Percentiles rank a stretch among this genome's conserved stretches.
Conservation (phyloP, 2,329 filamentous ascomycete species). For the Aureobasidium sp. region DNA sequence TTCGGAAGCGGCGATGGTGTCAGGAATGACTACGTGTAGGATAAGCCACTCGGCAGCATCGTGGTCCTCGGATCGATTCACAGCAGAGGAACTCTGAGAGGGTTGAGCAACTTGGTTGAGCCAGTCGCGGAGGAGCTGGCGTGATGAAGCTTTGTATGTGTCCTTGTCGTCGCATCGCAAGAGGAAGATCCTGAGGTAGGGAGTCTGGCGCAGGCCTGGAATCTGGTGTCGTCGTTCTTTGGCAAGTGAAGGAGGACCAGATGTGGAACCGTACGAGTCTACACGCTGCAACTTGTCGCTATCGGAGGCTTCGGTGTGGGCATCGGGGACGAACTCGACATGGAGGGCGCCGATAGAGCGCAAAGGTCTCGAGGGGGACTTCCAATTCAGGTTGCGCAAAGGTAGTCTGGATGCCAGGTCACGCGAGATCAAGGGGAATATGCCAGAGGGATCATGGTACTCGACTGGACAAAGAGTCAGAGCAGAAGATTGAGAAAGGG, state of each 20-base stretch:
- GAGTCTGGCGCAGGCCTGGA: slow-evolving; percentile 82
- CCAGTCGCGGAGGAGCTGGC: slow-evolving; percentile 82
- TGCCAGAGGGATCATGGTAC: slow-evolving; percentile 86
- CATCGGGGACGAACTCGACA: slow-evolving; percentile 67
- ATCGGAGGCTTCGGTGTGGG: slow-evolving; percentile 19
- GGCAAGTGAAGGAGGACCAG: not conserved
- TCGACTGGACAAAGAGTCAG: slow-evolving; percentile 59
- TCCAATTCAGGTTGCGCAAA: slow-evolving; percentile 91
- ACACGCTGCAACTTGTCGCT: slow-evolving; percentile 13
- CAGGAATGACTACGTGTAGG: slow-evolving; percentile 83
- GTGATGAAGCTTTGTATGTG: slow-evolving; percentile 73
- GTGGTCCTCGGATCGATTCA: slow-evolving; percentile 76
- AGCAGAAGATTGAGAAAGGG: not conserved
- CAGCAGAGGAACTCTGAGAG: slow-evolving; percentile 47
- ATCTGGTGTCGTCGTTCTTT: slow-evolving; percentile 82
- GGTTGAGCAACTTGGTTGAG: slow-evolving; percentile 67
- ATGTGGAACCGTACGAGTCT: slow-evolving; percentile 10
- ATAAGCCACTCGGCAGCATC: slow-evolving; percentile 96
- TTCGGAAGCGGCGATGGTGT: slow-evolving; percentile 72
- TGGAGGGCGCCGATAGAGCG: slow-evolving; percentile 91
- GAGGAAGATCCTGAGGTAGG: slow-evolving; percentile 85
- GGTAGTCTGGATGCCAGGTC: slow-evolving; percentile 74
- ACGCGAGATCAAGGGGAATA: slow-evolving; percentile 75
- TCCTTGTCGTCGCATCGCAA: slow-evolving; percentile 95
- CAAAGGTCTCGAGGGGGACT: slow-evolving; percentile 82